phyloP scores from a whole-genome alignment of 2,329 filamentous ascomycete genomes.

The Fusarium virguliforme region DNA sequence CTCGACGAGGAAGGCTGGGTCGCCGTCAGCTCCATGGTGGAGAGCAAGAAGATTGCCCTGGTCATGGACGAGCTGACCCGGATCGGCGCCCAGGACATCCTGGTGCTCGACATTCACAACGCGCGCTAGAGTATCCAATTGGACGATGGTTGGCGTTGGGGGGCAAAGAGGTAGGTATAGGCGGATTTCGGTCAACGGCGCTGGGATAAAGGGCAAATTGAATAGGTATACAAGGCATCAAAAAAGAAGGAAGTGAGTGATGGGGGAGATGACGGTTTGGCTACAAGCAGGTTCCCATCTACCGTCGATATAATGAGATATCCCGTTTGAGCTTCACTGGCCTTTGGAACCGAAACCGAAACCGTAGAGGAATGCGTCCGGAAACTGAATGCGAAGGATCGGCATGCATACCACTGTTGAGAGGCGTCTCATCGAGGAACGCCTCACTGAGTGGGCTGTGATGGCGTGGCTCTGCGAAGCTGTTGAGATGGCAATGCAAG shows the following conservation, averaged over 20 bases:
- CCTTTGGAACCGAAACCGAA: constrained; percentile 7
- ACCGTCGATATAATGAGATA: constrained; percentile 41
- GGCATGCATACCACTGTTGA: constrained; percentile 24
- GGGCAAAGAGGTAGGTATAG: constrained; percentile 8
- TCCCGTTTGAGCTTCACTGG: constrained; percentile 33
- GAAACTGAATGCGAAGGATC: constrained; percentile 30
- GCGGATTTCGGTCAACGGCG: constrained; percentile 43
- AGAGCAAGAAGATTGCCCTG: constrained; percentile 86
- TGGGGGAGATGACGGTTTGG: constrained; percentile 28
- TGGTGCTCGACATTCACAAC: constrained; percentile 90
- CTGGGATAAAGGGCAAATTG: constrained; percentile 39
- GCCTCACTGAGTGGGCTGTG: constrained; percentile 20
- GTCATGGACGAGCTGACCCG: constrained; percentile 88
- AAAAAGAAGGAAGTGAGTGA: constrained; percentile 24
- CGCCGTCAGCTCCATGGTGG: constrained; percentile 94
- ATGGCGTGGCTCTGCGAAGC: constrained; percentile 33
- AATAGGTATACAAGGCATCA: constrained; percentile 26
- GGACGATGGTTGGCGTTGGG: constrained; percentile 34
- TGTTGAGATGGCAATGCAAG: background rate
- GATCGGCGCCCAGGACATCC: constrained; percentile 86
- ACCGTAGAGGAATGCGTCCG: constrained; percentile 14
- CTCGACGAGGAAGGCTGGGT: constrained; percentile 94
- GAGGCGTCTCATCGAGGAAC: constrained; percentile 8
- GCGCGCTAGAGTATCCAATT: constrained; percentile 64
- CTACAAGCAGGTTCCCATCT: constrained; percentile 35